Conservation (phyloP, 2,329 filamentous ascomycete species). For the Penicillium fuscoglaucum region DNA sequence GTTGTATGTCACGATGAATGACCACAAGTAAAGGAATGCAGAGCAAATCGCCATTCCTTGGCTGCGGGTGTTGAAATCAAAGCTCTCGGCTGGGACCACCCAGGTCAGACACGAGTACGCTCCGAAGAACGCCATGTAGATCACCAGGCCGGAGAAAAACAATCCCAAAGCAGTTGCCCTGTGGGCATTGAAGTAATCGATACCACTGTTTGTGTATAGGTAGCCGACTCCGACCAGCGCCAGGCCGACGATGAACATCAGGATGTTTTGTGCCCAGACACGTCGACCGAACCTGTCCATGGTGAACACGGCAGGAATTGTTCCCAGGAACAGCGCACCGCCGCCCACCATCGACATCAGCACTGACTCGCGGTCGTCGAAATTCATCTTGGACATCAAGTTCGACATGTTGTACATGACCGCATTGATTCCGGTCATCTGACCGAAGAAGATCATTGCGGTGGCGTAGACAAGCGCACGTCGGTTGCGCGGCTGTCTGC, state of each 20-base stretch:
- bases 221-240: background rate
- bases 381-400: conserved; percentile 8
- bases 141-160: background rate
- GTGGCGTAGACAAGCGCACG: background rate
- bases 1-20: conserved; percentile 70
- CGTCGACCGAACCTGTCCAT: background rate
- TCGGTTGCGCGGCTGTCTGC: background rate
- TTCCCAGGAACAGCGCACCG: background rate
- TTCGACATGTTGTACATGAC: conserved; percentile 8
- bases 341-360: background rate
- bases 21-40: conserved; percentile 63
- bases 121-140: background rate
- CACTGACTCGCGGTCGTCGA: conserved; percentile 40
- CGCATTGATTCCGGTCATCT: conserved; percentile 2
- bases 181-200: background rate
- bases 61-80: conserved; percentile 41
- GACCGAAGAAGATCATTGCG: conserved; percentile 32
- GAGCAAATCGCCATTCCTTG: conserved; percentile 69
- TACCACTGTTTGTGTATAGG: background rate
- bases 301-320: background rate
- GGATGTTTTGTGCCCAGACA: background rate
- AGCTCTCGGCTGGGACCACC: conserved; percentile 33
- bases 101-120: conserved; percentile 1
- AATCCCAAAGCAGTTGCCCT: background rate
- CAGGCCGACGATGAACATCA: background rate